These are phyloP conservation scores for Beauveria sp. DNA, from an alignment of 2,329 filamentous ascomycete genomes.

Conservation along the genomic window DNA sequence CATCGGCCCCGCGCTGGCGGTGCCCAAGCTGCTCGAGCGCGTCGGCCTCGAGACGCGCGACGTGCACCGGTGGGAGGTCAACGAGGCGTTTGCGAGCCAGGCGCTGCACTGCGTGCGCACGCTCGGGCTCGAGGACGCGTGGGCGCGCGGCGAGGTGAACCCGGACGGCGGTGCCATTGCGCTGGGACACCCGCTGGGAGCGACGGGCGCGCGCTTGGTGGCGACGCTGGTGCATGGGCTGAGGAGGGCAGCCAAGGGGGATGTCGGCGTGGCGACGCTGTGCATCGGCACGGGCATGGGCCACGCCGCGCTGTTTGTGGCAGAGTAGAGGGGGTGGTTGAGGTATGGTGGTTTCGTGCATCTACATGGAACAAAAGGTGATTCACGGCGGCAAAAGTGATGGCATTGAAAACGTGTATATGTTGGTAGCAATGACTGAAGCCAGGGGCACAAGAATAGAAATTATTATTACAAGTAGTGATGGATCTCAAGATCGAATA, in stretches of 20 bases:
- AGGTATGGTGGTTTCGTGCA: not conserved
- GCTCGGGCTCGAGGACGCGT: constrained; percentile 56
- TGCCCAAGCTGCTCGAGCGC: constrained; percentile 69
- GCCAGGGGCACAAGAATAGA: not conserved
- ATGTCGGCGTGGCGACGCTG: constrained; percentile 86
- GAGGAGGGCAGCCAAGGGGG: constrained; percentile 56
- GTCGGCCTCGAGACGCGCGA: constrained; percentile 61
- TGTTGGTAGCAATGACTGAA: not conserved
- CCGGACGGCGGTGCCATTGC: constrained; percentile 91
- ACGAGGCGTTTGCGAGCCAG: constrained; percentile 70
- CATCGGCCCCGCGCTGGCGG: constrained; percentile 76
- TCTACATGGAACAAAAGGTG: not conserved
- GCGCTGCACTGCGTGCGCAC: constrained; percentile 63
- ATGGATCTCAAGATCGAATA: not conserved
- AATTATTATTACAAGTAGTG: not conserved
- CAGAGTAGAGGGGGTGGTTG: constrained; percentile 44
- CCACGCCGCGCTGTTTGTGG: constrained; percentile 60
- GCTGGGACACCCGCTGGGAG: constrained; percentile 85
- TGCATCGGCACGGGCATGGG: constrained; percentile 81
- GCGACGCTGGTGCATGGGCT: constrained; percentile 60
- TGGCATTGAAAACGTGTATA: not conserved
- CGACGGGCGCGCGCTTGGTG: constrained; percentile 76
- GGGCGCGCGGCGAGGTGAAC: constrained; percentile 67
- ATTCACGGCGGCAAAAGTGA: not conserved
- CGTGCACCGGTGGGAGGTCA: constrained; percentile 85